Conservation (phyloP, 306 rosid species). For the Prunus mongolica region DNA sequence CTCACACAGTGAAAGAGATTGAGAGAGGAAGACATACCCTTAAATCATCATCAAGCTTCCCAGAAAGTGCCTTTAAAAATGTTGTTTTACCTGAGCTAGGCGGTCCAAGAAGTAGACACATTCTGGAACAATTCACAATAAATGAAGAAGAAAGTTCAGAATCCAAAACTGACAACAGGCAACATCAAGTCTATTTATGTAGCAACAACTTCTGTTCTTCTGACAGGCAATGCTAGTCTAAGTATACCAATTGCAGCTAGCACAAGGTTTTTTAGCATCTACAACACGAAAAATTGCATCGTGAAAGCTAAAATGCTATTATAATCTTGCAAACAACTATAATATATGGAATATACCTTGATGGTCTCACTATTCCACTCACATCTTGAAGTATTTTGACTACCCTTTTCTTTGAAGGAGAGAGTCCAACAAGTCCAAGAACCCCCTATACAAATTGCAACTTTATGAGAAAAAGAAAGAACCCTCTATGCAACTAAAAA, state of each 20-base stretch:
- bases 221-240: not conserved
- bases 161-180: not conserved
- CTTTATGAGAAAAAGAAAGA: not conserved
- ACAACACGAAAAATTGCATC: not conserved
- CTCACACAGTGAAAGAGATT: not conserved
- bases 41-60: slow-evolving; percentile 45
- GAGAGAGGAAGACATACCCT: slow-evolving; percentile 35
- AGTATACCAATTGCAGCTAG: not conserved
- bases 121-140: slow-evolving; percentile 26
- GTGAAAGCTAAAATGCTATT: not conserved
- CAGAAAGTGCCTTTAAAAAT: slow-evolving; percentile 56
- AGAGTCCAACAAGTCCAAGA: slow-evolving; percentile 49
- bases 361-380: slow-evolving; percentile 57
- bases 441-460: slow-evolving; percentile 30
- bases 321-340: not conserved
- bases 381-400: slow-evolving; percentile 59
- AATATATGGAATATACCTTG: slow-evolving; percentile 35
- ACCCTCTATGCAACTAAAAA: not conserved
- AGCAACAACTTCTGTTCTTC: not conserved
- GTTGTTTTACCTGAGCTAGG: slow-evolving; percentile 71
- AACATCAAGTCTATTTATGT: not conserved
- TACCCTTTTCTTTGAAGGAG: slow-evolving; percentile 56
- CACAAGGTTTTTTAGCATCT: not conserved
- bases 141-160: not conserved
- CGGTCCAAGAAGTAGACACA: slow-evolving; percentile 70